Evolutionary conservation across 257 asterid species (phyloP), one percentile per base, ranked within the genome.

Genomic region (Solanum gandarillasii): DNA sequence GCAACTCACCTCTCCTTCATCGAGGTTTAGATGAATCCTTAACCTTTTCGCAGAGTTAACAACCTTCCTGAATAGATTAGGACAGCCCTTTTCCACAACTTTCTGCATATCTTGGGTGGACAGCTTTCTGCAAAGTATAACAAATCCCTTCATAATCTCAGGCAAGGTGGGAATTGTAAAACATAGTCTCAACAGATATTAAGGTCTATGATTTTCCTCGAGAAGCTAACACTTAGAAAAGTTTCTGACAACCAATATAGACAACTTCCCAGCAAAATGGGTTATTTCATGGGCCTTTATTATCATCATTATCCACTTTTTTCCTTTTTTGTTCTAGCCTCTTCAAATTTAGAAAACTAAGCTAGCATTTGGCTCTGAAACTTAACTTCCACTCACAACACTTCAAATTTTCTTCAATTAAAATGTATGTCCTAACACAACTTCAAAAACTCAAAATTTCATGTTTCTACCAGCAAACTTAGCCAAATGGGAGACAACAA

Each of bases 11-110:
- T 94, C 94, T 91, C 95, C 96, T 90, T 97, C 99, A 32, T 94
- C 96, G 76, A 96, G 94, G 41, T 89, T 91, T 87, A 96, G 89
- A 90, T 95, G 92, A 5, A 93, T 95, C 87, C 99, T 94, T 94
- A 97, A 88, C 91, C 98, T 94, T 89, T 97, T 97, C 5, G 94
- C 95, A 0, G 99, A 96, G 90, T 97, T 96, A 85, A 97, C 98
- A 9, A 93, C 91, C 93, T 97, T 97, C 86, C 99, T 92, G 27
- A 87, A 76, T 70, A 95, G 92, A 92, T 89, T 93, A 43, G 98
- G 99, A 62, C 99, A 97, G 9, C 98, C 98, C 89, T 92, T 93
- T 81, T 90, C 97, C 4, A 96, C 99, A 88, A 96, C 87, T 23
- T 92, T 87, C 91, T 92, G 95, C 68, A 97, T 93, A 65, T 96